These are phyloP conservation scores for Aspergillus nanangensis DNA, from an alignment of 495 filamentous ascomycete species.

Conservation along the genomic window DNA sequence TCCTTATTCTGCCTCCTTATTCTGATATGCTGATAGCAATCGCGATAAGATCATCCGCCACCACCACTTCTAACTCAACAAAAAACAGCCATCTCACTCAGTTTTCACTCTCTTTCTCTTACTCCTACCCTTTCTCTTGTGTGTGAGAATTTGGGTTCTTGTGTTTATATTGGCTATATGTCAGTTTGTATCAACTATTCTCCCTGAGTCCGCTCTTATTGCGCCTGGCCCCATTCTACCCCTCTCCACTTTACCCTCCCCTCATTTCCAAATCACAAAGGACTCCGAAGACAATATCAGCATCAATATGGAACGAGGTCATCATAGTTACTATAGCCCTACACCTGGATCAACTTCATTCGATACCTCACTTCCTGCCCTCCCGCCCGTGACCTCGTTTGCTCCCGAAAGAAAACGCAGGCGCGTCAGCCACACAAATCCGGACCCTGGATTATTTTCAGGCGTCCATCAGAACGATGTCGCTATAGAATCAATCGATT, in stretches of 20 bases:
- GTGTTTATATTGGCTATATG: no score
- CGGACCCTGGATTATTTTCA: neutral
- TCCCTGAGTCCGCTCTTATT: neutral
- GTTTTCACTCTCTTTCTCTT: no score
- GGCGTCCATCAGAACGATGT: slow-evolving; percentile 5
- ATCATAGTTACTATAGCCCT: neutral
- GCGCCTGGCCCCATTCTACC: no score
- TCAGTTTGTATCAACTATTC: neutral
- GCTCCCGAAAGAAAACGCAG: slow-evolving; percentile 25
- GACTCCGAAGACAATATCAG: no score
- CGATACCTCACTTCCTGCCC: neutral
- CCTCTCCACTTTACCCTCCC: no score
- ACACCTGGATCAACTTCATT: neutral
- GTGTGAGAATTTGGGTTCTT: no score
- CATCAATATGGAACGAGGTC: neutral
- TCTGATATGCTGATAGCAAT: neutral
- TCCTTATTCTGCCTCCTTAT: slow-evolving; percentile 2
- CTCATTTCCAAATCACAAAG: no score
- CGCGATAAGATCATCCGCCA: neutral
- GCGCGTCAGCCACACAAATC: slow-evolving; percentile 17
- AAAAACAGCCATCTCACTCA: no score
- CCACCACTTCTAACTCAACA: no score
- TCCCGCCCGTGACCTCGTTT: slow-evolving; percentile 1
- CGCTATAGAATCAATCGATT: slow-evolving; percentile 52
- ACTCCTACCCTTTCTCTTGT: no score